Percentiles rank a stretch among this genome's conserved stretches.
phyloP scores from a whole-genome alignment of 768 basidiomycete species.

The Suillus luteus region DNA sequence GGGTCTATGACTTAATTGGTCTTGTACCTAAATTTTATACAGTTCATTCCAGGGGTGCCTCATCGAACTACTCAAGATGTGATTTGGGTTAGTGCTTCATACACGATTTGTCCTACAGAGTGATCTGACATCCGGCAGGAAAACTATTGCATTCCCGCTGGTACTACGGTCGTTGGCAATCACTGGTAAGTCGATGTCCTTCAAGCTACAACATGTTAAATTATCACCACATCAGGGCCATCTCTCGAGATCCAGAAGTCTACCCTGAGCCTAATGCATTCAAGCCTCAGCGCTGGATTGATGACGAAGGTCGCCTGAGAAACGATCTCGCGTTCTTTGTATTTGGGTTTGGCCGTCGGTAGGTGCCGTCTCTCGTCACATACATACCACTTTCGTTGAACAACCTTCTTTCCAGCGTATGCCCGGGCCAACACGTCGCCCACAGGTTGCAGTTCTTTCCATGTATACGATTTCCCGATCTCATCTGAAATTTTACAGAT shows the following conservation, averaged over 20 bases:
- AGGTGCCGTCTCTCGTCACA: neutral
- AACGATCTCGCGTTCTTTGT: neutral
- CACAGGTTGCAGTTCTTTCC: neutral
- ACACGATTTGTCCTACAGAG: neutral
- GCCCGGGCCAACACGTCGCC: neutral
- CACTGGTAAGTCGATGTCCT: neutral
- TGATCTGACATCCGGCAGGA: neutral
- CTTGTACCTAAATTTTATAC: neutral
- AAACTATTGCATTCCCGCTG: neutral
- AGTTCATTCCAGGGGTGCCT: neutral
- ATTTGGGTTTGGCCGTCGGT: slow-evolving; percentile 1
- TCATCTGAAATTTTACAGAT: neutral
- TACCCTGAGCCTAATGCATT: neutral
- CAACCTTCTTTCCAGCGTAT: neutral
- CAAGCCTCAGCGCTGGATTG: neutral
- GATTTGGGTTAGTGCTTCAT: neutral
- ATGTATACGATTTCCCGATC: neutral
- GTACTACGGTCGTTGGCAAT: neutral
- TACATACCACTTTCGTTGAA: neutral
- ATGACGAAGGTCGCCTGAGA: neutral
- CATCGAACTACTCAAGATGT: slow-evolving; percentile 1
- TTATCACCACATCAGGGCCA: neutral
- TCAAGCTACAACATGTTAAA: neutral
- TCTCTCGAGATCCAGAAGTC: slow-evolving; percentile 3
- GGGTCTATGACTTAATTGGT: neutral